Evolutionary conservation across 495 filamentous ascomycete species (phyloP).

Genomic region (Aspergillus wentii): DNA sequence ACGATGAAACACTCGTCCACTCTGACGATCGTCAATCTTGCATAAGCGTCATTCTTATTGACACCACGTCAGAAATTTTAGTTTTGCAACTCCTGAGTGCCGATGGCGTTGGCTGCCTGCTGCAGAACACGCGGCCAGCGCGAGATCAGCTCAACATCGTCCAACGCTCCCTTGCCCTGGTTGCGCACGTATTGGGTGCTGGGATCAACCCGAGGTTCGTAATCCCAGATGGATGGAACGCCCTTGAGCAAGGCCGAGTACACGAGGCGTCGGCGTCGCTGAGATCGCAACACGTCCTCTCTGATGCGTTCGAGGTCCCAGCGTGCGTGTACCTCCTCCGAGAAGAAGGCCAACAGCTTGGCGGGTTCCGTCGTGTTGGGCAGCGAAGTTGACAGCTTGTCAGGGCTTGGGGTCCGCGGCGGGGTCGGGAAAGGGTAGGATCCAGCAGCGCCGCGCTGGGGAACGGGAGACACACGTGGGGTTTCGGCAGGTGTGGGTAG

Average conservation of each 20-base stretch:
- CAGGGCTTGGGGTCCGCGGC: constrained; percentile 37
- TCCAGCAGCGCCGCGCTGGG: constrained; percentile 19
- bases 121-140: constrained; percentile 43
- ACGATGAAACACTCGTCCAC: no score
- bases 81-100: no score
- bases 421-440: constrained; percentile 38
- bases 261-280: constrained; percentile 66
- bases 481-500: constrained; percentile 38
- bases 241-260: constrained; percentile 72
- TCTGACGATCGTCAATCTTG: no score
- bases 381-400: constrained; percentile 22
- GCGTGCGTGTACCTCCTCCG: constrained; percentile 55
- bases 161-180: constrained; percentile 41
- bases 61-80: no score
- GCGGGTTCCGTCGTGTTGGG: constrained; percentile 39
- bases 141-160: constrained; percentile 42
- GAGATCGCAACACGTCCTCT: constrained; percentile 60
- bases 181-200: constrained; percentile 60
- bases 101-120: constrained; percentile 29
- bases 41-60: no score
- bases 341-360: constrained; percentile 52
- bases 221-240: constrained; percentile 69
- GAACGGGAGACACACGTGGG: constrained; percentile 25
- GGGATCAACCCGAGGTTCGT: constrained; percentile 66
- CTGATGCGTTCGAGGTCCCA: constrained; percentile 76